Conservation (phyloP, 805 yeast species). For the Saccharomycopsis sp. region DNA sequence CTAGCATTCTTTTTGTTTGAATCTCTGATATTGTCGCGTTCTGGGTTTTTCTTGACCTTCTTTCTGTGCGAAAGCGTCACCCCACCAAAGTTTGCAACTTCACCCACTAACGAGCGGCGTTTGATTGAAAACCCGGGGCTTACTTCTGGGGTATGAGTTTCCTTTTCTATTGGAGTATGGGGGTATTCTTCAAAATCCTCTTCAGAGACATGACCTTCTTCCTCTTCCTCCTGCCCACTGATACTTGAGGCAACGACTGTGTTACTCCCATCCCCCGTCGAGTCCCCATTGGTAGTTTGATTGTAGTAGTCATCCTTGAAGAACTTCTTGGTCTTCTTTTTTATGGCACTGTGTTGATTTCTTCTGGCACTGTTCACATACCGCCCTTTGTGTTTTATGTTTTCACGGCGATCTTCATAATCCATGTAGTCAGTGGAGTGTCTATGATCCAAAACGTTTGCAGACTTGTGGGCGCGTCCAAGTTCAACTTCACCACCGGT, state of each 20-base stretch:
- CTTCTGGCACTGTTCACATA: neutral
- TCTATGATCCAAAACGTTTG: no score
- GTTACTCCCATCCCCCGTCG: neutral
- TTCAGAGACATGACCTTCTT: no score
- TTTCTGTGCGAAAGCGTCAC: neutral
- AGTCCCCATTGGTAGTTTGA: neutral
- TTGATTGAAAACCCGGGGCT: constrained; percentile 17
- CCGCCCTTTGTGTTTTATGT: neutral
- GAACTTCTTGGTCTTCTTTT: no score
- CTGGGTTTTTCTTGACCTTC: neutral
- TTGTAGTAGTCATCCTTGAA: neutral
- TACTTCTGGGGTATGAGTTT: constrained; percentile 16
- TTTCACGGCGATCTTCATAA: neutral
- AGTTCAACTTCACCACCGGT: neutral
- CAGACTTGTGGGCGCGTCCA: neutral
- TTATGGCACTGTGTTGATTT: no score
- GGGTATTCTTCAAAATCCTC: constrained; percentile 17
- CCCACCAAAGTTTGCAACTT: constrained; percentile 9
- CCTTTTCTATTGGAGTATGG: constrained; percentile 19
- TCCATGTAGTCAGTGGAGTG: no score
- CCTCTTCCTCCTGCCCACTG: neutral
- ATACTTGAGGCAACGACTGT: neutral
- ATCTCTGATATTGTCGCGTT: neutral
- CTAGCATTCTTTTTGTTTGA: neutral
- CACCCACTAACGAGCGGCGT: constrained; percentile 19